These are phyloP conservation scores for Fusarium praegraminearum DNA, from an alignment of 2,329 filamentous ascomycete species.

Conservation along the genomic window DNA sequence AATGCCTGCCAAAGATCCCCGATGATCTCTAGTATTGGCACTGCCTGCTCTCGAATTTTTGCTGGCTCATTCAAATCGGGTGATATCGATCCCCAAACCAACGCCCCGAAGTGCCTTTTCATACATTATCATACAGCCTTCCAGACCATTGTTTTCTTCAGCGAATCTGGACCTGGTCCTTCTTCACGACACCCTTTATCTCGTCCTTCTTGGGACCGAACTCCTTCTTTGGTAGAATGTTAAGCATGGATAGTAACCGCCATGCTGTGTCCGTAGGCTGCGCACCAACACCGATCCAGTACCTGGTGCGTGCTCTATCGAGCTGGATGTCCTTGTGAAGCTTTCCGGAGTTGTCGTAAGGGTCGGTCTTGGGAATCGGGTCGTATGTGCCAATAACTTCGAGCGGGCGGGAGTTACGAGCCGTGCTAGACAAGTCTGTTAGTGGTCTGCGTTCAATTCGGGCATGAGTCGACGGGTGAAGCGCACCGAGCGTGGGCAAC, in stretches of 20 bases:
- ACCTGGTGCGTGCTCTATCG: slow-evolving; percentile 83
- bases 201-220: slow-evolving; percentile 51
- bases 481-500: slow-evolving; percentile 89
- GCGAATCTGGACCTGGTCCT: slow-evolving; percentile 49
- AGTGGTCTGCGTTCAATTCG: slow-evolving; percentile 14
- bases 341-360: slow-evolving; percentile 71
- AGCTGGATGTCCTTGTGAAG: slow-evolving; percentile 93
- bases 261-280: slow-evolving; percentile 93
- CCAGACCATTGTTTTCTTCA: slow-evolving; percentile 26
- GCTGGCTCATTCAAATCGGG: slow-evolving; percentile 12
- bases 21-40: neutral
- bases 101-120: slow-evolving; percentile 47
- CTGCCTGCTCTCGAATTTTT: slow-evolving; percentile 5
- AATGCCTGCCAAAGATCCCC: neutral
- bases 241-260: slow-evolving; percentile 85
- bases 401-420: slow-evolving; percentile 87
- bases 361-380: slow-evolving; percentile 72
- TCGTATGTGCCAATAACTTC: slow-evolving; percentile 90
- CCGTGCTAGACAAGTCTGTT: slow-evolving; percentile 68
- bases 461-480: neutral
- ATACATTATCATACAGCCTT: slow-evolving; percentile 48
- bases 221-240: slow-evolving; percentile 55
- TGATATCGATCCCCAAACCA: slow-evolving; percentile 39
- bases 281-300: slow-evolving; percentile 97
- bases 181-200: slow-evolving; percentile 45